phyloP scores from a whole-genome alignment of 768 basidiomycete genomes.

The Russula griseocarnosa region DNA sequence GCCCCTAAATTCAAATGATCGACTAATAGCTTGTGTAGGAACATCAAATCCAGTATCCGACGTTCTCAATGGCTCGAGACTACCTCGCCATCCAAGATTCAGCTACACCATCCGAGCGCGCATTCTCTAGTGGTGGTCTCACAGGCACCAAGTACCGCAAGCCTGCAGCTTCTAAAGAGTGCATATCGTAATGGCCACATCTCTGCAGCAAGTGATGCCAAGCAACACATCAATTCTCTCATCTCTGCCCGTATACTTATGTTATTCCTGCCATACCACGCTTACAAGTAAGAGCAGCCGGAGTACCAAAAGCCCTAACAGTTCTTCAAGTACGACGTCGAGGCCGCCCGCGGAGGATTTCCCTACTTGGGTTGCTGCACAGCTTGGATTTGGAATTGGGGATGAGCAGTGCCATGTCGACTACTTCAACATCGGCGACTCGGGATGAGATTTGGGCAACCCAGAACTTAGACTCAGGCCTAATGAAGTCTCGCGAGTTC shows the following conservation, averaged over 20 bases:
- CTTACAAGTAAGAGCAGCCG: conserved; percentile 56
- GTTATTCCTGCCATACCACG: conserved; percentile 61
- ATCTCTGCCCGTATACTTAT: conserved; percentile 44
- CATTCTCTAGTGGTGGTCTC: too few relatives aligned
- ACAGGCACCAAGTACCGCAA: too few relatives aligned
- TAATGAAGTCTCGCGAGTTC: conserved; percentile 41
- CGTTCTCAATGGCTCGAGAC: too few relatives aligned
- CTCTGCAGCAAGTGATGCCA: too few relatives aligned
- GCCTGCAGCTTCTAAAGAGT: too few relatives aligned
- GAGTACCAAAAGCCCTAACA: conserved; percentile 31
- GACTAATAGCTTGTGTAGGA: too few relatives aligned
- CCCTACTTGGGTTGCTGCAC: conserved; percentile 30
- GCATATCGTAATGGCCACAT: too few relatives aligned
- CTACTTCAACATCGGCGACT: background rate
- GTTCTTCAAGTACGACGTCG: background rate
- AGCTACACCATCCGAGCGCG: too few relatives aligned
- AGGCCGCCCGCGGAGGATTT: conserved; percentile 11
- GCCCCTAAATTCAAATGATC: too few relatives aligned
- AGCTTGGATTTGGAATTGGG: background rate
- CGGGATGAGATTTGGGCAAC: conserved; percentile 37
- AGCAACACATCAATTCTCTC: too few relatives aligned
- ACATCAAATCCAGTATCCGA: too few relatives aligned
- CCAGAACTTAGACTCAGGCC: conserved; percentile 34
- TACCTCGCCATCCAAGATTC: too few relatives aligned
- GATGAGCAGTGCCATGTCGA: background rate